Evolutionary conservation across 2,329 filamentous ascomycete species (phyloP), one percentile per base, ranked within the genome.

Genomic region (Alternaria incomplexa): DNA sequence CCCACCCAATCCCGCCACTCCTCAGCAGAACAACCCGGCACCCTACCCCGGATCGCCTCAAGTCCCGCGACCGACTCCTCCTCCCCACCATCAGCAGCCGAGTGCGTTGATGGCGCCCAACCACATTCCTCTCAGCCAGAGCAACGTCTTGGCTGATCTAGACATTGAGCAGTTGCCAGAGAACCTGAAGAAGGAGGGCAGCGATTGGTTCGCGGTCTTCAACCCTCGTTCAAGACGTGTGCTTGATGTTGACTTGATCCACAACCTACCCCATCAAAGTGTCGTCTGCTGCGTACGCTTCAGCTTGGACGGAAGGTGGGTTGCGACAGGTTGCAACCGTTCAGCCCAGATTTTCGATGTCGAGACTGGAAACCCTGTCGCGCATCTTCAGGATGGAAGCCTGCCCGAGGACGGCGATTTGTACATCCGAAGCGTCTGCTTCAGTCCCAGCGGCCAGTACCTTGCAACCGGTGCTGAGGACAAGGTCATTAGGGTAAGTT

Each of bases 291-390:
- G 96, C 79, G 96, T 99, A 36, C 89, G 96, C 62, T 99, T 99
- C 85, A 98, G 95, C 79, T 89, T 92, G 58, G 96, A 99, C 76
- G 96, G 96, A 71, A 94, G 97, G 77, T 97, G 93, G 72, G 92
- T 99, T 58, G 96, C 96, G 8, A 99, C 96, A 6, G 96, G 96
- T 46, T 98, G 96, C 85, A 99, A 99, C 81, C 87, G 94, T 67
- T 97, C 93, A n/a, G 96, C 96, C n/a, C 95, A 98, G 81, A 99
- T 99, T 73, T 99, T 96, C 80, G 96, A 99, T 69, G 95, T 98
- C 45, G 86, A 89, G 73, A 91, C 89, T 15, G 96, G 96, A 59
- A 89, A 93, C 71, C 96, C 95, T 79, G 89, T 98, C 56, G 96
- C 93, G 70, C 91, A 96, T 62, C 85, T 98, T 32, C 93, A 97